A percentile compares a stretch with the other conserved stretches of the same genome.
phyloP scores from a whole-genome alignment of 371 early-diverging fungal genomes.

The Mortierella sp. region DNA sequence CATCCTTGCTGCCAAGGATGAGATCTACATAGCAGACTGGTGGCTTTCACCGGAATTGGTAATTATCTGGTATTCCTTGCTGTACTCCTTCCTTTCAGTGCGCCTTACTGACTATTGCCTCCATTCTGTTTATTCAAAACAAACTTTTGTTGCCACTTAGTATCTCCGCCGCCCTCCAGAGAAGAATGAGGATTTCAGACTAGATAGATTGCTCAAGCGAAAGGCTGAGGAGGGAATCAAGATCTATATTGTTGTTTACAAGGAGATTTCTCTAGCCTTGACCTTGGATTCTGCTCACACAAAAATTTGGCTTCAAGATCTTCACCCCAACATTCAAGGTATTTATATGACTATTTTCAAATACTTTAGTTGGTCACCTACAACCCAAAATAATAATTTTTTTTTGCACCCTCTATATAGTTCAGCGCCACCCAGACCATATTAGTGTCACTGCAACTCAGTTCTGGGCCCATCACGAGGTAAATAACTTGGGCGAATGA shows the following conservation, averaged over 20 bases:
- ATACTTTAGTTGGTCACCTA: no score
- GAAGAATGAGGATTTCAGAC: conserved; percentile 79
- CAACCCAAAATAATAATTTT: no score
- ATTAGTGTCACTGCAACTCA: conserved; percentile 74
- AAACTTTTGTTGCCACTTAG: conserved; percentile 51
- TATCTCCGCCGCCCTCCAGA: conserved; percentile 85
- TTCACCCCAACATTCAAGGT: conserved; percentile 84
- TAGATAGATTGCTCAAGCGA: conserved; percentile 85
- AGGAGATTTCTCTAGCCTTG: conserved; percentile 88
- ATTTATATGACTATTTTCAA: background rate
- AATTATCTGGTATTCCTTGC: conserved; percentile 34
- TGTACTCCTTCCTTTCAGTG: background rate
- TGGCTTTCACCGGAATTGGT: conserved; percentile 89
- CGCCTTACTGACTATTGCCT: background rate
- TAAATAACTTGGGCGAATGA: background rate
- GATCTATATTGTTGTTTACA: conserved; percentile 92
- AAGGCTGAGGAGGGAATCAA: conserved; percentile 92
- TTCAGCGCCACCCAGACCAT: conserved; percentile 91
- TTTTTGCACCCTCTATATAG: conserved; percentile 34
- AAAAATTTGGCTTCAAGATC: conserved; percentile 78
- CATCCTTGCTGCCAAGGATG: conserved; percentile 77
- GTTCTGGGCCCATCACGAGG: conserved; percentile 85
- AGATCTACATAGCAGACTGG: conserved; percentile 94
- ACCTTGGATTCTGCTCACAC: conserved; percentile 87
- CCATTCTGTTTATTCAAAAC: no score